phyloP scores from a whole-genome alignment of 2,329 filamentous ascomycete species.

The Dactylellina haptotyla region DNA sequence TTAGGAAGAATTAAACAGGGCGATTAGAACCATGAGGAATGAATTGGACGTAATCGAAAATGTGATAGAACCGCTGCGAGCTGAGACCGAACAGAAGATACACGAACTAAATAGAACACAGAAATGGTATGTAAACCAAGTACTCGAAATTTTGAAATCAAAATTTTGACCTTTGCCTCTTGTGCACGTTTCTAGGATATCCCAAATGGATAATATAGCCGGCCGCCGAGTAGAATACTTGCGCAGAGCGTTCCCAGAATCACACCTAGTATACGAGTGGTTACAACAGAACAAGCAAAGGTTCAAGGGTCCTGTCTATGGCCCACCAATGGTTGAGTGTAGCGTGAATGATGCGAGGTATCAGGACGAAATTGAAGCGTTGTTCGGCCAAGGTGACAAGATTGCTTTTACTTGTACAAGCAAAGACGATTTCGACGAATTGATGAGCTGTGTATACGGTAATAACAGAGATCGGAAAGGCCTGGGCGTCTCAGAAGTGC shows the following conservation, averaged over 20 bases:
- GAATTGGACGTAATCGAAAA: neutral
- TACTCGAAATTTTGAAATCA: too few species aligned
- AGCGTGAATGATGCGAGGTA: constrained; percentile 78
- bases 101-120: neutral
- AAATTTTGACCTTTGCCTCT: neutral
- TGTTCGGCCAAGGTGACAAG: constrained; percentile 68
- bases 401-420: constrained; percentile 78
- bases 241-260: constrained; percentile 69
- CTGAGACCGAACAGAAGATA: constrained; percentile 4
- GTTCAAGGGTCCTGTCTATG: constrained; percentile 81
- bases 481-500: constrained; percentile 75
- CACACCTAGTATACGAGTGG: constrained; percentile 81
- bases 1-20: constrained; percentile 26
- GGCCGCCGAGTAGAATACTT: constrained; percentile 79
- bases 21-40: neutral
- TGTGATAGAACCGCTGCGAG: constrained; percentile 13
- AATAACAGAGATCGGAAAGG: constrained; percentile 61
- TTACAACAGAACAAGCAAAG: constrained; percentile 74
- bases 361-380: constrained; percentile 70
- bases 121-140: constrained; percentile 9
- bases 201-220: constrained; percentile 27
- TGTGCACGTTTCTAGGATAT: constrained; percentile 17
- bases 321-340: constrained; percentile 82
- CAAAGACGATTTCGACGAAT: constrained; percentile 75
- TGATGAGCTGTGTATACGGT: constrained; percentile 72